Conservation (phyloP, 805 yeast species). For the Komagataella ulmi region DNA sequence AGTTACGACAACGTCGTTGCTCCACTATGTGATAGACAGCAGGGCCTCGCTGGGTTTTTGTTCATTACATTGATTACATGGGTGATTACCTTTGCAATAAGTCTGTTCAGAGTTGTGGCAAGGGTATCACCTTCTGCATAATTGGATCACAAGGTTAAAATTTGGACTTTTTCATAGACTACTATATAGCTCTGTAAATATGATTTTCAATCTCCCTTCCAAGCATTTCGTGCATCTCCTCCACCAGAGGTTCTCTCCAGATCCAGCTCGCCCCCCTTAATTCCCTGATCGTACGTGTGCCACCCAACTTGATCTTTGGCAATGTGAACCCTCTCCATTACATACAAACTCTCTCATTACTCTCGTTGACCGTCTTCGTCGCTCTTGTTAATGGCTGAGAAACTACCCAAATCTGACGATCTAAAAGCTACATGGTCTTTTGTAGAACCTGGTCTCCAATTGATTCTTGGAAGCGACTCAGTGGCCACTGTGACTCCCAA, state of each 20-base stretch:
- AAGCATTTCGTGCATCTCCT: no score
- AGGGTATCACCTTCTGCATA: background rate
- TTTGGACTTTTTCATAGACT: background rate
- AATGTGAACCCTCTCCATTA: background rate
- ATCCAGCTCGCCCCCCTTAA: no score
- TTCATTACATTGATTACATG: constrained; percentile 66
- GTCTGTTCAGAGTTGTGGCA: constrained; percentile 64
- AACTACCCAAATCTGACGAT: constrained; percentile 44
- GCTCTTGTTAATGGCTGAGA: constrained; percentile 2
- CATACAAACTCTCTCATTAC: background rate
- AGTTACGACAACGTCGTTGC: constrained; percentile 11
- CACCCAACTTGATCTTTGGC: background rate
- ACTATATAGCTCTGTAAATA: no score
- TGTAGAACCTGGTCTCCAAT: constrained; percentile 64
- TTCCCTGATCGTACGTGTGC: background rate
- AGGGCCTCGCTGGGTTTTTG: constrained; percentile 66
- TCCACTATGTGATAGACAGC: constrained; percentile 64
- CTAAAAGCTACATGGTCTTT: constrained; percentile 62
- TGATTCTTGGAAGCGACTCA: constrained; percentile 58
- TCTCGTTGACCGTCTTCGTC: background rate
- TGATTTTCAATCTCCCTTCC: no score
- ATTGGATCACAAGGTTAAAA: background rate
- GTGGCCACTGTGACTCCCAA: constrained; percentile 48
- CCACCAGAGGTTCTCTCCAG: no score
- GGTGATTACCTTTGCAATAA: constrained; percentile 76